A percentile compares a stretch with the other conserved stretches of the same genome.
These are phyloP conservation scores for Groenewaldozyma tartarivorans DNA, from an alignment of 805 yeast genomes.

Conservation along the genomic window DNA sequence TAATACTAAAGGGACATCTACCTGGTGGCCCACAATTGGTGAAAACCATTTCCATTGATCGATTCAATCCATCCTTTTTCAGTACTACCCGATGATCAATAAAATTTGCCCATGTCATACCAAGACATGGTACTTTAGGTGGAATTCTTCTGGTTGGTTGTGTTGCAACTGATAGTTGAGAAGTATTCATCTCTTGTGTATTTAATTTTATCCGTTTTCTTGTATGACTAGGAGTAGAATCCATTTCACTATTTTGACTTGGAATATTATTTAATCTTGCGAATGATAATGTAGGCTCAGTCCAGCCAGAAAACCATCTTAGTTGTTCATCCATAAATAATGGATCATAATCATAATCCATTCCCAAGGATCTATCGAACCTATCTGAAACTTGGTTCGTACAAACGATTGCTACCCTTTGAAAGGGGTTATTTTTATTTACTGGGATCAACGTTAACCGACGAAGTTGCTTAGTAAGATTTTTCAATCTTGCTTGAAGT, in stretches of 20 bases:
- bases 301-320: constrained; percentile 75
- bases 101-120: constrained; percentile 44
- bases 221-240: background rate
- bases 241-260: background rate
- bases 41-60: constrained; percentile 34
- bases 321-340: constrained; percentile 44
- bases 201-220: background rate
- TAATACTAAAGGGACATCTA: constrained; percentile 21
- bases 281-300: constrained; percentile 25
- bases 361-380: constrained; percentile 24
- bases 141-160: background rate
- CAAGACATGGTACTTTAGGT: constrained; percentile 43
- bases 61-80: constrained; percentile 15
- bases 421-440: constrained; percentile 31
- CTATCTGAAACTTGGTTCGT: constrained; percentile 75
- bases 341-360: constrained; percentile 27
- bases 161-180: background rate
- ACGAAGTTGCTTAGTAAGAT: constrained; percentile 31
- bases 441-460: constrained; percentile 41
- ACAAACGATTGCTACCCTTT: constrained; percentile 59
- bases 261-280: background rate
- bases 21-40: constrained; percentile 27
- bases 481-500: constrained; percentile 28
- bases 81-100: constrained; percentile 39
- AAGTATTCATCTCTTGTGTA: background rate